phyloP scores from a whole-genome alignment of 345 rosid species.

The Ricinus communis region DNA sequence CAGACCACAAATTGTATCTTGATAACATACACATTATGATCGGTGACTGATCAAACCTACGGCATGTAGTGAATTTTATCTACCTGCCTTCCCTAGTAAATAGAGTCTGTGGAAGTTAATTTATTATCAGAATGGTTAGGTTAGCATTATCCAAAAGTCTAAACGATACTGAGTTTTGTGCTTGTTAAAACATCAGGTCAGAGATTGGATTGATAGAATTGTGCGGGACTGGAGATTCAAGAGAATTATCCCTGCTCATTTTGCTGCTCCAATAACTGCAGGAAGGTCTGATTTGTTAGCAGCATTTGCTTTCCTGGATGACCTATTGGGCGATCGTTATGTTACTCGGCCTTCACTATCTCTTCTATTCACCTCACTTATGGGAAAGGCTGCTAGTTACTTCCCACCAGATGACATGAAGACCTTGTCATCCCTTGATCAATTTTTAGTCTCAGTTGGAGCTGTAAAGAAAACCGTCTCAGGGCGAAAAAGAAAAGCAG shows the following conservation, averaged over 20 bases:
- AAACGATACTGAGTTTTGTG: no score
- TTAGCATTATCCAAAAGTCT: slow-evolving; percentile 12
- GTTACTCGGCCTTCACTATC: slow-evolving; percentile 68
- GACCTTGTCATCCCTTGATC: slow-evolving; percentile 87
- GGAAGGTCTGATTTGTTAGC: slow-evolving; percentile 81
- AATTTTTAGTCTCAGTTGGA: slow-evolving; percentile 85
- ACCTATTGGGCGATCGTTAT: slow-evolving; percentile 70
- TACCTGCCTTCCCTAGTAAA: no score
- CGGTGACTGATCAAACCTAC: no score
- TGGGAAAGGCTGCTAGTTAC: slow-evolving; percentile 95
- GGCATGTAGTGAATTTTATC: no score
- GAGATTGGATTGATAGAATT: slow-evolving; percentile 90
- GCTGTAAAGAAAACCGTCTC: slow-evolving; percentile 92
- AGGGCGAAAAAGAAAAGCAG: slow-evolving; percentile 53
- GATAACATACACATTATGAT: no score
- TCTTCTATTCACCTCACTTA: slow-evolving; percentile 60
- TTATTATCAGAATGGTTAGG: not conserved
- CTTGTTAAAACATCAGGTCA: slow-evolving; percentile 49
- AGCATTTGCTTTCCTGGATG: slow-evolving; percentile 88
- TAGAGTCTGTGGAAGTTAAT: no score
- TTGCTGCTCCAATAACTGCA: slow-evolving; percentile 82
- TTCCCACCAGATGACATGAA: slow-evolving; percentile 98
- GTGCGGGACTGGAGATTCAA: slow-evolving; percentile 84
- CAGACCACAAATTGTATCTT: no score
- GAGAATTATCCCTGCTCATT: slow-evolving; percentile 96